phyloP scores from a whole-genome alignment of 2,329 filamentous ascomycete species.

The Verticillium tricorpus region DNA sequence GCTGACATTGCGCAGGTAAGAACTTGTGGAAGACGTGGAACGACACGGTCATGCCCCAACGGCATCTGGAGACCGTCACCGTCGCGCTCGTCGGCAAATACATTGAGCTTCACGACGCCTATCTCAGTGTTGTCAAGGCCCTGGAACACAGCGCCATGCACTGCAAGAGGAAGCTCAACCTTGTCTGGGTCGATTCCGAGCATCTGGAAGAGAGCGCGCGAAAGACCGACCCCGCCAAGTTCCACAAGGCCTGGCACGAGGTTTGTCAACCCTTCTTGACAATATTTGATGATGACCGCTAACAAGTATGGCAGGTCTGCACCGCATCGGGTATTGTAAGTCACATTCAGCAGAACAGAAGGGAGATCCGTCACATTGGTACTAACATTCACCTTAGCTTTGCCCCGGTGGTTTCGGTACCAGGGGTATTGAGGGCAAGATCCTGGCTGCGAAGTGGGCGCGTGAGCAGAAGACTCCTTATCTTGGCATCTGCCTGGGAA shows the following conservation, averaged over 20 bases:
- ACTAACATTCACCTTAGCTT: not conserved
- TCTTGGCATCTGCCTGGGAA: constrained; percentile 85
- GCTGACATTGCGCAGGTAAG: constrained; percentile 15
- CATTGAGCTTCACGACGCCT: constrained; percentile 76
- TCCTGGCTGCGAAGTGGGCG: constrained; percentile 80
- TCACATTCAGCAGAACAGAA: not conserved
- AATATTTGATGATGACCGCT: not conserved
- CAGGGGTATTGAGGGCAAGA: constrained; percentile 86
- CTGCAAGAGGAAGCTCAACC: constrained; percentile 71
- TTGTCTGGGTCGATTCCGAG: constrained; percentile 81
- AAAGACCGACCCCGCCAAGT: constrained; percentile 62
- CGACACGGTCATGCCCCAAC: constrained; percentile 1
- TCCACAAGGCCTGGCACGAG: constrained; percentile 80
- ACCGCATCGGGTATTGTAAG: not conserved
- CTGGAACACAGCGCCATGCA: constrained; percentile 90
- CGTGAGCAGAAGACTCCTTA: constrained; percentile 76
- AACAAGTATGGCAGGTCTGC: not conserved
- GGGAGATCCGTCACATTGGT: not conserved
- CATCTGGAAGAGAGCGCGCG: constrained; percentile 69
- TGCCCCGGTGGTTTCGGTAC: constrained; percentile 74
- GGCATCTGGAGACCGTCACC: constrained; percentile 57
- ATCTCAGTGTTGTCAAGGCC: constrained; percentile 78
- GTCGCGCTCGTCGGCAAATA: constrained; percentile 96
- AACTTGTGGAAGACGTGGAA: constrained; percentile 60
- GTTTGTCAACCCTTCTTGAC: constrained; percentile 58